Percentiles rank a stretch among this genome's conserved stretches.
phyloP scores from a whole-genome alignment of 2,329 filamentous ascomycete species.

The Trichophyton schoenleinii region DNA sequence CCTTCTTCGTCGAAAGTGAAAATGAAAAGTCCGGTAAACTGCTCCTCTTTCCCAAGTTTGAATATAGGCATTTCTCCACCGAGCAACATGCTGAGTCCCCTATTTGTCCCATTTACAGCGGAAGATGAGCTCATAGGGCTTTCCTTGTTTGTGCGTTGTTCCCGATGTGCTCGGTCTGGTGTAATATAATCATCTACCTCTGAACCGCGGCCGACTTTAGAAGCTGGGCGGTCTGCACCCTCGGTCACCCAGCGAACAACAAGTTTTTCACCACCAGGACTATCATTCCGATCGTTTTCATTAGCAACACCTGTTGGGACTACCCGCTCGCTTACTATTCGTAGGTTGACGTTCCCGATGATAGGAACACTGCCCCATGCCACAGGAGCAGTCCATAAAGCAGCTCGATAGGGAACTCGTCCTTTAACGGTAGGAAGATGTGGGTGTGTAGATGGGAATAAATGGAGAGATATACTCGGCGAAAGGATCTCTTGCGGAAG shows the following conservation, averaged over 20 bases:
- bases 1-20: conserved; percentile 91
- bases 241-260: conserved; percentile 79
- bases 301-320: conserved; percentile 40
- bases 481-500: conserved; percentile 51
- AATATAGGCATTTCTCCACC: conserved; percentile 41
- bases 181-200: conserved; percentile 1
- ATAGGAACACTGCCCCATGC: conserved; percentile 91
- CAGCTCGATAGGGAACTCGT: conserved; percentile 78
- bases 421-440: conserved; percentile 81
- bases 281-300: conserved; percentile 24
- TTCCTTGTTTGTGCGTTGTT: neutral
- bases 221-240: conserved; percentile 14
- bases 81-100: conserved; percentile 36
- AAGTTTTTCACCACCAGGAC: conserved; percentile 55
- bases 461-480: conserved; percentile 48
- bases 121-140: conserved; percentile 11
- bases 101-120: conserved; percentile 25
- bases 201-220: conserved; percentile 3
- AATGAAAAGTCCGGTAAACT: conserved; percentile 84
- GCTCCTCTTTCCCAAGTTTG: conserved; percentile 48
- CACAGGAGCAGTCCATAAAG: conserved; percentile 88
- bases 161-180: neutral
- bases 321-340: conserved; percentile 84
- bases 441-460: conserved; percentile 50
- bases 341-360: conserved; percentile 75